Evolutionary conservation across 176 grass and related monocot genomes (phyloP).

Genomic region (Cenchrus purpureus): DNA sequence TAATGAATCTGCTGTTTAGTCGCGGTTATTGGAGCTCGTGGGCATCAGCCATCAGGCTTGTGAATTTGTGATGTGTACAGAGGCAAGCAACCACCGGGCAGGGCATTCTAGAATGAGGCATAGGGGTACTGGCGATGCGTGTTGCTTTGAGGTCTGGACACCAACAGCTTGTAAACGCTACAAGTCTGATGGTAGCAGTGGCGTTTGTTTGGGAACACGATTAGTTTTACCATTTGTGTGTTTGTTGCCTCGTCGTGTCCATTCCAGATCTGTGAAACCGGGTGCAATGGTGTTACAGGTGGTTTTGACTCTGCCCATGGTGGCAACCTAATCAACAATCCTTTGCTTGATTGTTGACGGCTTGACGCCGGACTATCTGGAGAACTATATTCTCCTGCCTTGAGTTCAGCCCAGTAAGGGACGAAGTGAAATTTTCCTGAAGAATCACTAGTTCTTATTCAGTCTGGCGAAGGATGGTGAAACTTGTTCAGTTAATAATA

Average conservation of each 20-base stretch:
- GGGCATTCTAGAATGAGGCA: slow-evolving; percentile 22
- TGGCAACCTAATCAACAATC: neutral
- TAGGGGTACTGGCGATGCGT: neutral
- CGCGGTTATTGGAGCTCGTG: slow-evolving; percentile 6
- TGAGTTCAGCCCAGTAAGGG: neutral
- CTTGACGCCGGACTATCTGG: neutral
- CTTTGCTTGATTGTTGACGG: slow-evolving; percentile 4
- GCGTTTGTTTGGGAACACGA: slow-evolving; percentile 26
- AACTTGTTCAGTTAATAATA: slow-evolving; percentile 1
- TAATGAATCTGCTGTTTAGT: slow-evolving; percentile 42
- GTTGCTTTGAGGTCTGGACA: slow-evolving; percentile 4
- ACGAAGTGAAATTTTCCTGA: neutral
- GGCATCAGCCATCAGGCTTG: slow-evolving; percentile 15
- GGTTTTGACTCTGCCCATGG: neutral
- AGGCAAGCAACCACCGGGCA: slow-evolving; percentile 27
- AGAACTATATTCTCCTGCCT: neutral
- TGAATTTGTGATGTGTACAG: slow-evolving; percentile 5
- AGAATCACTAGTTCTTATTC: slow-evolving; percentile 18
- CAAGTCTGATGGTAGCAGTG: slow-evolving; percentile 3
- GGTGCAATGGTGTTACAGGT: slow-evolving; percentile 27
- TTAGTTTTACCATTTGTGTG: slow-evolving; percentile 24
- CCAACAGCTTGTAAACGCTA: slow-evolving; percentile 28
- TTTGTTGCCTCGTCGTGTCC: slow-evolving; percentile 24
- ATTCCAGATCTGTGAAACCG: slow-evolving; percentile 46
- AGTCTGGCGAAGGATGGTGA: neutral